Conservation (phyloP, 371 early-diverging fungal species). For the Mucor mucedo region DNA sequence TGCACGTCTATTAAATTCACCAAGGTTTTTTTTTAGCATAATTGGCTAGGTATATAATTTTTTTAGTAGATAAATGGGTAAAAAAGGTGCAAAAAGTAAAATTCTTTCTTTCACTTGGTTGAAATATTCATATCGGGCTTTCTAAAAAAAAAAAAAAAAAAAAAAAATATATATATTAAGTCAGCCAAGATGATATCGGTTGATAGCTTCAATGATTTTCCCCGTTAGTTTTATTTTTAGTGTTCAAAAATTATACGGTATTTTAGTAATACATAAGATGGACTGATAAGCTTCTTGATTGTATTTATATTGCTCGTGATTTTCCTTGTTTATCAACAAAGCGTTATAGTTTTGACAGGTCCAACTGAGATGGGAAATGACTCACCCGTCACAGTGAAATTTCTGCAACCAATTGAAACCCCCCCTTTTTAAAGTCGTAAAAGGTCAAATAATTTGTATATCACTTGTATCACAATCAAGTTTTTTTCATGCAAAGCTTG, state of each 20-base stretch:
- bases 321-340: not conserved
- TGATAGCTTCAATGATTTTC: not conserved
- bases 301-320: not conserved
- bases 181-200: not conserved
- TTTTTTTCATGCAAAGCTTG: too few relatives aligned
- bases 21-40: slow-evolving; percentile 3
- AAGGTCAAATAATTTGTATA: too few relatives aligned
- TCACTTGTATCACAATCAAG: too few relatives aligned
- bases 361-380: not conserved
- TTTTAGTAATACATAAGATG: too few relatives aligned
- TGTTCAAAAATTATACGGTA: not conserved
- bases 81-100: not conserved
- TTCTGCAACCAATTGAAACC: not conserved
- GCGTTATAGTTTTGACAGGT: not conserved
- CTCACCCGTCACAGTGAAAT: not conserved
- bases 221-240: not conserved
- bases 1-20: slow-evolving; percentile 4
- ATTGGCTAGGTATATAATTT: not conserved
- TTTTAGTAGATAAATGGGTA: not conserved
- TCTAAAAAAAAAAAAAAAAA: not conserved
- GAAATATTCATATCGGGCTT: not conserved
- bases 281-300: too few relatives aligned
- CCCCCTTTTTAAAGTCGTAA: too few relatives aligned
- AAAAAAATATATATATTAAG: not conserved
- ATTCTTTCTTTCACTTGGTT: not conserved